phyloP scores from a whole-genome alignment of 441 rosid species.

The Pelargonium australe region DNA sequence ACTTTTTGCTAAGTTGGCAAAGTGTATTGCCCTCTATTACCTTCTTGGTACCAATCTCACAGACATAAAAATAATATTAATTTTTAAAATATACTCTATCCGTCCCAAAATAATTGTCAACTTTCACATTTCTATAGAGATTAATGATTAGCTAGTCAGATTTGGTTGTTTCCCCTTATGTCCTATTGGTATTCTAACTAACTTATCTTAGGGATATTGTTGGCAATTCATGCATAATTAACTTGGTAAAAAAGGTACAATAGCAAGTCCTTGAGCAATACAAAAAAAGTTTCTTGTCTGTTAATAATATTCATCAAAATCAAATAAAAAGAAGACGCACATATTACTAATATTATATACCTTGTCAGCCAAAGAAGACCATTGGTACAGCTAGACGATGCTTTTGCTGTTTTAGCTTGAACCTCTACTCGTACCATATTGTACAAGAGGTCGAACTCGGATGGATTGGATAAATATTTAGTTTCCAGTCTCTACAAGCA shows the following conservation, averaged over 20 bases:
- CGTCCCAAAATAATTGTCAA: no score
- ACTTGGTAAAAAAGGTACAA: neutral
- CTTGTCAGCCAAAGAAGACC: constrained; percentile 96
- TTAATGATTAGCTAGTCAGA: no score
- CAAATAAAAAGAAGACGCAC: neutral
- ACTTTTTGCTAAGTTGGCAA: neutral
- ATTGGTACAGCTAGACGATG: constrained; percentile 81
- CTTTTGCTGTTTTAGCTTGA: constrained; percentile 63
- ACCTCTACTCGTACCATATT: constrained; percentile 72
- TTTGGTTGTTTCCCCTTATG: no score
- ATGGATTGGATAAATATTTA: constrained; percentile 57
- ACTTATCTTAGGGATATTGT: no score
- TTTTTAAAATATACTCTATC: no score
- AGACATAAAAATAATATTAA: no score
- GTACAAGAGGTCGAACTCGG: constrained; percentile 54
- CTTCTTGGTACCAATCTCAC: no score
- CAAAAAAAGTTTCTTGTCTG: neutral
- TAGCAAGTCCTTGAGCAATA: neutral
- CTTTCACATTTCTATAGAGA: no score
- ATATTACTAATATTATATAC: constrained; percentile 24
- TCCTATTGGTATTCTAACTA: no score
- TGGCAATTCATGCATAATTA: no score
- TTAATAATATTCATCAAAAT: no score
- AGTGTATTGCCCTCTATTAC: neutral
- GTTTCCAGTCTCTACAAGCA: constrained; percentile 65